Evolutionary conservation across 495 filamentous ascomycete species (phyloP).

Genomic region (Glarea lozoyensis): DNA sequence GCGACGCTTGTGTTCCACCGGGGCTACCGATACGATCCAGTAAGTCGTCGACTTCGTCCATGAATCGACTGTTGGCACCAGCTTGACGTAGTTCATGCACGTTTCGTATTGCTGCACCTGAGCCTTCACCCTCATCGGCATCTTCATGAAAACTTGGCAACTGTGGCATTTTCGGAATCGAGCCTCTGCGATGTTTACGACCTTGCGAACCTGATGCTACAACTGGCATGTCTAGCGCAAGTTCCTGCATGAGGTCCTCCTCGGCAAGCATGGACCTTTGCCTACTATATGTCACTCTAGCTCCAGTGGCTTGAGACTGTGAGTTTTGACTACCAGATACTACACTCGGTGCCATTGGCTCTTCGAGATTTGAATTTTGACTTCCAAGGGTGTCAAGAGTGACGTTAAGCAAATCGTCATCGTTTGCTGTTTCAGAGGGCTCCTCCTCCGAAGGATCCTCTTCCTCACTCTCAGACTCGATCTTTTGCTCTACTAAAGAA

Average conservation of each 20-base stretch:
- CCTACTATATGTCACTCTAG: conserved; percentile 41
- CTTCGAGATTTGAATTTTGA: conserved; percentile 5
- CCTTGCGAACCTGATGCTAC: conserved; percentile 12
- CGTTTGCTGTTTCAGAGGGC: not conserved
- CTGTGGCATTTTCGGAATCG: conserved; percentile 21
- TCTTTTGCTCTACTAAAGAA: conserved; percentile 37
- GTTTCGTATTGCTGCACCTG: conserved; percentile 57
- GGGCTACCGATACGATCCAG: conserved; percentile 72
- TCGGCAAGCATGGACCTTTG: conserved; percentile 37
- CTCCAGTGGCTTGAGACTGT: conserved; percentile 18
- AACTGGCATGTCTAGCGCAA: conserved; percentile 22
- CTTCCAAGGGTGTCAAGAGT: not conserved
- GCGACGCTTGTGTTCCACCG: conserved; percentile 25
- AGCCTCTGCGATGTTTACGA: conserved; percentile 18
- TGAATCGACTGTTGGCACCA: conserved; percentile 74
- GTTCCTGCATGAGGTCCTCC: conserved; percentile 25
- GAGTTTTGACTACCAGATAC: conserved; percentile 14
- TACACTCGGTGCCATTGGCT: not conserved
- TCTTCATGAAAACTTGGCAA: conserved; percentile 21
- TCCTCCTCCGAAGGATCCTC: conserved; percentile 4
- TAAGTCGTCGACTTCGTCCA: conserved; percentile 71
- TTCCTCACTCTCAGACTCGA: conserved; percentile 5
- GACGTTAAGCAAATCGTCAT: not conserved
- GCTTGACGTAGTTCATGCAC: conserved; percentile 86
- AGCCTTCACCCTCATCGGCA: conserved; percentile 44